A percentile compares a stretch with the other conserved stretches of the same genome.
These are phyloP conservation scores for Suillus tomentosus DNA, from an alignment of 768 basidiomycete species.

Conservation along the genomic window DNA sequence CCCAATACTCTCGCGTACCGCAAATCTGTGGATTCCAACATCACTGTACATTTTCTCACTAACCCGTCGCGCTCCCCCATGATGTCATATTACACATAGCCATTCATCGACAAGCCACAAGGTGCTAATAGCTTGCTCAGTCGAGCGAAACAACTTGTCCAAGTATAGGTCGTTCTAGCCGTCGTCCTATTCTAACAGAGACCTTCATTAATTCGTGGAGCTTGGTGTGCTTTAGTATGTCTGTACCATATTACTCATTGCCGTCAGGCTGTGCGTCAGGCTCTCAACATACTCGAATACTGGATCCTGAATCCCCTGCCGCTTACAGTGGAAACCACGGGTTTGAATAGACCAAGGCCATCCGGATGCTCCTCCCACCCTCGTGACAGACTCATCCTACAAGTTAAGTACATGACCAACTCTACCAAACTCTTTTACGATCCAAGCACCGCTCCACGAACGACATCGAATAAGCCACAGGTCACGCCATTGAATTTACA, in stretches of 20 bases:
- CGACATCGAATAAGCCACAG: background rate
- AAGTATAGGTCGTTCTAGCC: background rate
- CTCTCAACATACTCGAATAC: too few relatives aligned
- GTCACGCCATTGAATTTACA: background rate
- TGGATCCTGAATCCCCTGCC: background rate
- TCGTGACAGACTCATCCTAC: background rate
- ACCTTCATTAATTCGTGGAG: background rate
- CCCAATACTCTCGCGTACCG: constrained; percentile 67
- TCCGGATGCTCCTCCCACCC: background rate
- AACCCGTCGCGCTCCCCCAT: background rate
- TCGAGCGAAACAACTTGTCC: background rate
- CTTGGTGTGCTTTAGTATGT: background rate
- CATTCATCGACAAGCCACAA: too few relatives aligned
- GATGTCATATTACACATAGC: too few relatives aligned
- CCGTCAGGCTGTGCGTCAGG: too few relatives aligned
- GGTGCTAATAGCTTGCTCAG: background rate
- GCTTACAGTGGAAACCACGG: background rate
- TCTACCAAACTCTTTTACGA: too few relatives aligned
- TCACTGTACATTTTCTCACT: background rate
- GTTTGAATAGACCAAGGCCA: background rate
- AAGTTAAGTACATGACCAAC: background rate
- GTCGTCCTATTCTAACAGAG: background rate
- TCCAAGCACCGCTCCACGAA: too few relatives aligned
- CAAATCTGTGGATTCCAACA: constrained; percentile 51
- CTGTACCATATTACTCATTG: background rate